These are phyloP conservation scores for Cercospora nicotianae DNA, from an alignment of 2,329 filamentous ascomycete genomes.

Conservation along the genomic window DNA sequence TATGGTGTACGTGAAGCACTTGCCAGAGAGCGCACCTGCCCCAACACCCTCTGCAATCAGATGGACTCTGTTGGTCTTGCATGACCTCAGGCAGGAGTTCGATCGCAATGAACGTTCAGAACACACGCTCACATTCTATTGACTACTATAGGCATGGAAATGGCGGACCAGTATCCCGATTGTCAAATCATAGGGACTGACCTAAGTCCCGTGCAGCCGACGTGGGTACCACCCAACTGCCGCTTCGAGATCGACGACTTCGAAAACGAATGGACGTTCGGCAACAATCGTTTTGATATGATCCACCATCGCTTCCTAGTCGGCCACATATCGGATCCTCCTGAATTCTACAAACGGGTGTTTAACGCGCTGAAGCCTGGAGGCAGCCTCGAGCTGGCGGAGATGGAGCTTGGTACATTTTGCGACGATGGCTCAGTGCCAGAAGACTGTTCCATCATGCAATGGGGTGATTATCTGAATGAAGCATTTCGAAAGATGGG, in stretches of 20 bases:
- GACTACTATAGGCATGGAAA: conserved; percentile 25
- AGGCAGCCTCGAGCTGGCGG: conserved; percentile 47
- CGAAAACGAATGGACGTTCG: conserved; percentile 43
- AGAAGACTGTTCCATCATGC: conserved; percentile 27
- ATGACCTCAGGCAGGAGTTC: background rate
- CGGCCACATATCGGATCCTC: conserved; percentile 29
- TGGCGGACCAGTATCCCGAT: conserved; percentile 40
- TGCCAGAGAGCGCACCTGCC: background rate
- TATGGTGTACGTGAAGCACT: conserved; percentile 17
- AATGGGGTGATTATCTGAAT: conserved; percentile 32
- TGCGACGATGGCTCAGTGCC: conserved; percentile 45
- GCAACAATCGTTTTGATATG: conserved; percentile 43
- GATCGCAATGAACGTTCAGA: background rate
- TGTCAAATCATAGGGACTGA: conserved; percentile 41
- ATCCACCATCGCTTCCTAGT: conserved; percentile 45
- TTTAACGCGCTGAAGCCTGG: conserved; percentile 42
- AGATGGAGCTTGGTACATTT: conserved; percentile 43
- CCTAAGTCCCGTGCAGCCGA: conserved; percentile 38
- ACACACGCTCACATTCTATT: background rate
- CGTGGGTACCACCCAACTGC: conserved; percentile 33
- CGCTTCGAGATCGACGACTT: conserved; percentile 39
- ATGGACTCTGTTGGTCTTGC: background rate
- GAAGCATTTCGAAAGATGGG: conserved; percentile 29
- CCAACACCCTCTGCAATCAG: background rate
- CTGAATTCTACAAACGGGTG: conserved; percentile 35